Base-by-base conservation (phyloP, 2,329 filamentous ascomycete genomes). In the Cladophialophora immunda region DNA sequence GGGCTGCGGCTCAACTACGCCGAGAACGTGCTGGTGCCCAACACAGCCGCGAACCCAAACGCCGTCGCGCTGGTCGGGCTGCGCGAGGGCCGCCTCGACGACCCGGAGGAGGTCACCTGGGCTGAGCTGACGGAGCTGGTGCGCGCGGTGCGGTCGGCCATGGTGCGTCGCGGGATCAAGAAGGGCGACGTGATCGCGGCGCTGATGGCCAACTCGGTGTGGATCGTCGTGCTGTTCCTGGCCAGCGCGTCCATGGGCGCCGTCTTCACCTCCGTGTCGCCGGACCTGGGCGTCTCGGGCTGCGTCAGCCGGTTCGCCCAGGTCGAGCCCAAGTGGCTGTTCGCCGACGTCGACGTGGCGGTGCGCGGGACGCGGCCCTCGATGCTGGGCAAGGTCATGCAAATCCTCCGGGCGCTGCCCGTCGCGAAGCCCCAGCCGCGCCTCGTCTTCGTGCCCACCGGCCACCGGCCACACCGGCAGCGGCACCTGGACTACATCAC, bases 361-460 rank as follows among this genome's bases (percentile, higher is more conserved):
- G 79, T 94, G 2, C 95, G 95, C 71, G 94, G 94, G 70, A 90
- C 91, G 56, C 92, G 91, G 76, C 86, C 82, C 0, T 90, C 94
- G 72, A 81, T 96, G 45, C 82, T 90, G 4, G 78, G 81, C 0
- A 95, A 95, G 79, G 93, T 96, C 79, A 76, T 77, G n/a, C 86
- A 89, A 45, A 84, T 92, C 13, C 83, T 89, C 0, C 76, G 80
- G 0, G 90, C 90, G 0, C 85, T 95, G 81, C 47, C 60, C 62
- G 13, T 72, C 70, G 8, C 72, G 69, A 27, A 60, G 22, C 4
- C 55, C 9, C 58, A 61, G 34, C 69, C 68, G 3, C 45, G 19
- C 3, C 57, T 66, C n/a, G 61, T 71, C 25, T 68, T 70, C 53
- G 61, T 71, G 30, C 69, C 69, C 8, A 71, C 69, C 1, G 19